Conservation (phyloP, 345 rosid species). For the Eutrema japonicum region DNA sequence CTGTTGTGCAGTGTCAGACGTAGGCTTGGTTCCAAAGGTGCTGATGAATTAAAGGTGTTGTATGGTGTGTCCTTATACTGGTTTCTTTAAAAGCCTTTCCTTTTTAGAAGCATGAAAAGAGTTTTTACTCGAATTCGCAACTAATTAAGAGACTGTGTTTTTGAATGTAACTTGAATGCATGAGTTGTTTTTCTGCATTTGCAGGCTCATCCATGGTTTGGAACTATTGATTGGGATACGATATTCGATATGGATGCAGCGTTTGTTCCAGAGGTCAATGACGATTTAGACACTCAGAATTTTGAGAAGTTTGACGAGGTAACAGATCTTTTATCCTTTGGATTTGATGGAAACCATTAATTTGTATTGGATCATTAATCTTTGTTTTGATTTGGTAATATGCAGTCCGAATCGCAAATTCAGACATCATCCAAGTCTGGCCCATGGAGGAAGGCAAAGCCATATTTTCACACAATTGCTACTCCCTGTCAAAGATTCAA, state of each 20-base stretch:
- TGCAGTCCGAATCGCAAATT: constrained; percentile 54
- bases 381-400: constrained; percentile 29
- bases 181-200: constrained; percentile 35
- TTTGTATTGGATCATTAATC: neutral
- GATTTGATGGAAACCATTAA: neutral
- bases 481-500: neutral
- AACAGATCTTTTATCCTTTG: neutral
- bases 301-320: constrained; percentile 98
- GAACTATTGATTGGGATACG: constrained; percentile 73
- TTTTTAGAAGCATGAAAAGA: constrained; percentile 4
- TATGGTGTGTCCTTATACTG: constrained; percentile 54
- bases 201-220: constrained; percentile 91
- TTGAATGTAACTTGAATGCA: neutral
- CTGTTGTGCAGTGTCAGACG: constrained; percentile 85
- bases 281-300: constrained; percentile 96
- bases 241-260: constrained; percentile 94
- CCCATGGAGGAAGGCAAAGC: constrained; percentile 88
- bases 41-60: constrained; percentile 94
- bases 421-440: constrained; percentile 62
- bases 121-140: neutral
- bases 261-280: constrained; percentile 87
- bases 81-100: neutral
- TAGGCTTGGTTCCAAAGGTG: constrained; percentile 88
- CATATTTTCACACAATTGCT: neutral
- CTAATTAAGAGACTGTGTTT: no score